A percentile compares a stretch with the other conserved stretches of the same genome.
phyloP scores from a whole-genome alignment of 106 monocot species.

The Platanthera guangdongensis region DNA sequence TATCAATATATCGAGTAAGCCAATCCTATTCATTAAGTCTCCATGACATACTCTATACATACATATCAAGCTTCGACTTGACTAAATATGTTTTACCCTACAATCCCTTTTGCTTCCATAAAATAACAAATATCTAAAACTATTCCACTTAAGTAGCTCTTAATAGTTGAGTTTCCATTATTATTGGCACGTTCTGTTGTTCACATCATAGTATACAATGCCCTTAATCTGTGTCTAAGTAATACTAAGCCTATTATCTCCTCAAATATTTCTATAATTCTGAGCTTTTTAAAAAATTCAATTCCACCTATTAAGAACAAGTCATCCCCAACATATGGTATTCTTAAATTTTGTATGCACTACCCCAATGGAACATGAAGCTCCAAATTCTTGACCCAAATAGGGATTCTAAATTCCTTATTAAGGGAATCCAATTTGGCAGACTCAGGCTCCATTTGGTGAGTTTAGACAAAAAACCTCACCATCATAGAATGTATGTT shows the following conservation, averaged over 20 bases:
- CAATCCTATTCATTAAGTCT: background rate
- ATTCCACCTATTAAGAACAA: background rate
- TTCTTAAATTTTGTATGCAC: background rate
- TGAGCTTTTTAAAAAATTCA: background rate
- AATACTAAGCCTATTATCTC: background rate
- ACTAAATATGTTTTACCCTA: background rate
- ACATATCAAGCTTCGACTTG: background rate
- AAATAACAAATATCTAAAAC: background rate
- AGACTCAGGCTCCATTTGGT: no score
- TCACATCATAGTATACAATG: background rate
- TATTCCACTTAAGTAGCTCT: background rate
- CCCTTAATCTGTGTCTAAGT: background rate
- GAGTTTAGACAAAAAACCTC: no score
- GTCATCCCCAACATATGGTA: background rate
- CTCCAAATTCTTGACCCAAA: background rate
- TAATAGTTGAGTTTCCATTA: background rate
- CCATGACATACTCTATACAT: background rate
- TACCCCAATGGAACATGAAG: background rate
- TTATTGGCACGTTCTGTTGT: background rate
- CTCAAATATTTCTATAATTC: background rate
- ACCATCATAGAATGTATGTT: no score
- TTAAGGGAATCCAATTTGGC: no score
- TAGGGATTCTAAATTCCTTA: background rate
- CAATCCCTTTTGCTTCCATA: background rate
- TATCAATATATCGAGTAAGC: no score